Conservation (phyloP, 192 early-diverging fungal species). For the Backusella tuberculispora region DNA sequence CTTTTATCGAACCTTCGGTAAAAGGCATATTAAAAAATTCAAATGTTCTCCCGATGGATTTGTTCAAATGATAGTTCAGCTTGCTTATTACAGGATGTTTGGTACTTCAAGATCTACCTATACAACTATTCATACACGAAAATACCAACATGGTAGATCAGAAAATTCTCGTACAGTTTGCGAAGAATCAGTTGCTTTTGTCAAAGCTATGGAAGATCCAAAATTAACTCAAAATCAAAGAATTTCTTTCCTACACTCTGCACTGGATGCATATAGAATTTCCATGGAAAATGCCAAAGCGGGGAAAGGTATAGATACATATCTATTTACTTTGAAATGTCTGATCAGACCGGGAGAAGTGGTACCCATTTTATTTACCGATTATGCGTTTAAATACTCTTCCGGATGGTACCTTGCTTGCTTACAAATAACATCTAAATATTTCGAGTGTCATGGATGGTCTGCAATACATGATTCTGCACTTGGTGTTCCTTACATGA, state of each 20-base stretch:
- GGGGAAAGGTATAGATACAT: constrained; percentile 90
- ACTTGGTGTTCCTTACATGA: background rate
- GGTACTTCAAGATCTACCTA: constrained; percentile 84
- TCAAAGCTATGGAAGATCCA: constrained; percentile 82
- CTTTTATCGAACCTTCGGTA: constrained; percentile 87
- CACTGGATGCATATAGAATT: constrained; percentile 74
- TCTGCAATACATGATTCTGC: background rate
- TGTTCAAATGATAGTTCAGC: constrained; percentile 92
- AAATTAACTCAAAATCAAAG: constrained; percentile 52
- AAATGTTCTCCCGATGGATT: constrained; percentile 77
- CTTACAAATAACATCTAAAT: background rate
- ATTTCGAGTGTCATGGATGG: background rate
- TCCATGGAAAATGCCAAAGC: constrained; percentile 83
- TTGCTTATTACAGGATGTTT: constrained; percentile 92
- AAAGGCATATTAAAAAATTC: constrained; percentile 88
- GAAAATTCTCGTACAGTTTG: constrained; percentile 88
- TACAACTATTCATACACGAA: constrained; percentile 88
- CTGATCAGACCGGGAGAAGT: constrained; percentile 69
- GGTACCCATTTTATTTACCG: constrained; percentile 84
- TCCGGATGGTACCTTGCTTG: constrained; percentile 66
- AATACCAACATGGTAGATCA: constrained; percentile 91
- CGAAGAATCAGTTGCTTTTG: constrained; percentile 78
- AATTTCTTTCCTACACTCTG: constrained; percentile 68
- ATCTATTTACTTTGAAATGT: constrained; percentile 82
- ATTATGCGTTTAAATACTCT: constrained; percentile 78